A percentile compares a stretch with the other conserved stretches of the same genome.
Evolutionary conservation across 208 protist species (phyloP).

Genomic region (Tritrichomonas musculus): DNA sequence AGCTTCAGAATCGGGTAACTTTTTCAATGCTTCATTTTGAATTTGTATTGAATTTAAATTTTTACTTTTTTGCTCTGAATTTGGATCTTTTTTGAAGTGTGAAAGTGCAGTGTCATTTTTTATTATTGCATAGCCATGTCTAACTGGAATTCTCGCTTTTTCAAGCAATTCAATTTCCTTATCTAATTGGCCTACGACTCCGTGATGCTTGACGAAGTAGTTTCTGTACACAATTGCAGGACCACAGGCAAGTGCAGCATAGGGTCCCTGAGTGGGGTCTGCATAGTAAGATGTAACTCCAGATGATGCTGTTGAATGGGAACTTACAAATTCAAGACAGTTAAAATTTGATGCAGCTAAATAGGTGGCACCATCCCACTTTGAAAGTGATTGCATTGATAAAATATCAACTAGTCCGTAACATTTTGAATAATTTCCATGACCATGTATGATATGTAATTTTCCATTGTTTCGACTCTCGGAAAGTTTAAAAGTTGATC

Average conservation of each 20-base stretch:
- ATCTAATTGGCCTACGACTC: not conserved
- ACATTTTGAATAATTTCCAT: not conserved
- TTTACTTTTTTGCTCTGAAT: no score
- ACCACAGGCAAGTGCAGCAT: not conserved
- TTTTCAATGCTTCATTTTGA: no score
- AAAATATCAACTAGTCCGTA: not conserved
- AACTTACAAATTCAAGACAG: not conserved
- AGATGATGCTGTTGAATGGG: not conserved
- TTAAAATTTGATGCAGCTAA: constrained; percentile 5
- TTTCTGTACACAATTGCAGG: not conserved
- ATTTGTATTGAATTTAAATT: no score
- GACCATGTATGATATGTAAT: not conserved
- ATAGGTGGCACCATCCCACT: not conserved
- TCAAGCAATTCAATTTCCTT: not conserved
- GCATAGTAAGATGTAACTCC: not conserved
- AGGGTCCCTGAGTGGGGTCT: not conserved
- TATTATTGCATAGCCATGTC: not conserved
- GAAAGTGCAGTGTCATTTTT: no score
- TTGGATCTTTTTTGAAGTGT: no score
- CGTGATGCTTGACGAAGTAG: not conserved
- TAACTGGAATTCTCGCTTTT: not conserved
- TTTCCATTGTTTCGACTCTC: not conserved
- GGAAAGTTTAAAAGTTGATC: not conserved
- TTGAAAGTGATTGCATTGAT: not conserved
- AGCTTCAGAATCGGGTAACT: no score